Percentiles rank a stretch among this genome's conserved stretches.
These are phyloP conservation scores for Fusarium drepaniforme DNA, from an alignment of 2,329 filamentous ascomycete genomes.

Conservation along the genomic window DNA sequence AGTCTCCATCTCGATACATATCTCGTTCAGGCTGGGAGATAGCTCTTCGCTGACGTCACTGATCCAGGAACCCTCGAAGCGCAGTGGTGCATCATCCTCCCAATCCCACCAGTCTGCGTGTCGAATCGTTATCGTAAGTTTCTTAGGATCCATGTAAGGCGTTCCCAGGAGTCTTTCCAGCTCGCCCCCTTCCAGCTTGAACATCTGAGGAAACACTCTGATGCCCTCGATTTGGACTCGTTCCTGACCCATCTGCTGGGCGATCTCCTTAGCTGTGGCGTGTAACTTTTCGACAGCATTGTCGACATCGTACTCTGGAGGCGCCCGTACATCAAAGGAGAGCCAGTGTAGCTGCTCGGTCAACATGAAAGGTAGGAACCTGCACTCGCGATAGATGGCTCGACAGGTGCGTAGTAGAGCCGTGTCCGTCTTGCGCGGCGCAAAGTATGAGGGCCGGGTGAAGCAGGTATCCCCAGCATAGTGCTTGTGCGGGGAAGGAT, in stretches of 20 bases:
- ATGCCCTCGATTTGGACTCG: constrained; percentile 47
- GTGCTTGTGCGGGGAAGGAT: constrained; percentile 38
- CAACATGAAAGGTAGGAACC: constrained; percentile 56
- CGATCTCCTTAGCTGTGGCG: constrained; percentile 28
- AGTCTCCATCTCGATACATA: constrained; percentile 62
- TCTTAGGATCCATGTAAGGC: constrained; percentile 48
- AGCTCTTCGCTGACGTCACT: constrained; percentile 35
- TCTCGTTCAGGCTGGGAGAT: constrained; percentile 49
- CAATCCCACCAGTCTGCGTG: constrained; percentile 55
- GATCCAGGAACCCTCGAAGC: constrained; percentile 55
- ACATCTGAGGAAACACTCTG: constrained; percentile 59
- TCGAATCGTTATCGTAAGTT: constrained; percentile 59
- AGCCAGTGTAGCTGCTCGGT: constrained; percentile 56
- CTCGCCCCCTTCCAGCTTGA: constrained; percentile 47
- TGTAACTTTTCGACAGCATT: not conserved
- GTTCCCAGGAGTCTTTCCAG: constrained; percentile 45
- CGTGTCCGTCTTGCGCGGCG: constrained; percentile 51
- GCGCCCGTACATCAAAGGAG: constrained; percentile 45
- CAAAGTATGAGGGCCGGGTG: constrained; percentile 55
- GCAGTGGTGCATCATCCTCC: constrained; percentile 43
- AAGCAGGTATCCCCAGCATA: constrained; percentile 52
- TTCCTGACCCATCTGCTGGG: constrained; percentile 33
- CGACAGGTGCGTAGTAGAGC: constrained; percentile 58
- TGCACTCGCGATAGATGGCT: constrained; percentile 55
- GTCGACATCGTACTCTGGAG: constrained; percentile 35